Base-by-base conservation (phyloP, 1,284 basidiomycete genomes). In the Cystobasidium slooffiae region DNA sequence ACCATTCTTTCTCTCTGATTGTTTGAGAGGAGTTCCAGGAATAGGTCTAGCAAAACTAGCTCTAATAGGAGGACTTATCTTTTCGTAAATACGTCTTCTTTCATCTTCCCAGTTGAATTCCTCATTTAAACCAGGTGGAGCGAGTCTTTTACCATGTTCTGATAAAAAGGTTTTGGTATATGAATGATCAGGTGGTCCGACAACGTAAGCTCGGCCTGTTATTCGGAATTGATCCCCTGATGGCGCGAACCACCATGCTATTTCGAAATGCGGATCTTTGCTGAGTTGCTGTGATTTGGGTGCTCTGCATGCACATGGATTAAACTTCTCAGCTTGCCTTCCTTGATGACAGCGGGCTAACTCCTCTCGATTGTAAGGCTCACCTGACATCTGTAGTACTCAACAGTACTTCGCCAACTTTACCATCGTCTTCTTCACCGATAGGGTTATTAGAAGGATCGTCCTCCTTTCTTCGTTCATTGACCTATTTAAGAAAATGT, bases 221-320 rank as follows among this genome's bases (percentile, higher is more conserved):
- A 83, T 78, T 16, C 82, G 77, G 77, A 82, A 82, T 59, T 83
- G 82, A 62, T 81, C 75, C 56, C 81, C 79, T 3, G 80, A 78
- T 0, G 76, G 75, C 16, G 81, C 77, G 58, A 81, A 79, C 82
- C 82, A 83, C 82, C 82, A 83, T 8, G 81, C 79, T 43, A 83
- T 76, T 72, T 81, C 80, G 65, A 80, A 77, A 20, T 78, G 65
- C 20, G 79, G 80, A 6, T 77, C 74, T 14, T 78, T 55, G 39
- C 72, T 68, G 31, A 83, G 76, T 61, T 82, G 80, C 56, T 76
- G 72, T 18, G 80, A 81, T 74, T 83, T 83, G 52, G 81, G 81
- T 12, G 82, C 78, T 67, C 58, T 41, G 22, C 18, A 10, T 8
- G 22, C 14, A 12, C 12, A 51, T 20, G 16, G 6, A 22, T 16